Conservation (phyloP, 2,329 filamentous ascomycete species). For the Colletotrichum eremochloae region DNA sequence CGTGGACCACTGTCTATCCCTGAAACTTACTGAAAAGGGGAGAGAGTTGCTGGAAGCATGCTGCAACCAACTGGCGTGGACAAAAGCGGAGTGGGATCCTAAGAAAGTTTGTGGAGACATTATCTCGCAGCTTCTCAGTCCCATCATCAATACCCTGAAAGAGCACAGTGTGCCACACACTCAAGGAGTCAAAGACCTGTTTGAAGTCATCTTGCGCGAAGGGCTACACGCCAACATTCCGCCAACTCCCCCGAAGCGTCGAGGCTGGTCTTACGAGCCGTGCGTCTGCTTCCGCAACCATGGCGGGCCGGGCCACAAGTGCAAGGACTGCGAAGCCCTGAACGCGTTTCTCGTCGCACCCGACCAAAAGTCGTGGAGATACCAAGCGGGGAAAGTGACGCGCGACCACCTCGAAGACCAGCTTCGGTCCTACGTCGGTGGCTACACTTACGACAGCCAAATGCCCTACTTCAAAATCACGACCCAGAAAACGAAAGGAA, state of each 20-base stretch:
- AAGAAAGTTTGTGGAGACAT: background rate
- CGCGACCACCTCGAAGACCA: background rate
- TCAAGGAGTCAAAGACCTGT: background rate
- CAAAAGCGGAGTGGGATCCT: background rate
- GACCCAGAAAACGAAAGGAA: background rate
- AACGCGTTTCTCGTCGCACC: constrained; percentile 1
- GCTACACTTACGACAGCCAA: background rate
- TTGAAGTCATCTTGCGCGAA: background rate
- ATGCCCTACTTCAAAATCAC: background rate
- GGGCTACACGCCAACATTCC: background rate
- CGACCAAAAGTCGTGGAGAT: constrained; percentile 1
- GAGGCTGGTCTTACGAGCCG: constrained; percentile 1
- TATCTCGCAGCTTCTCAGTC: background rate
- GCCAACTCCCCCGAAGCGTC: background rate
- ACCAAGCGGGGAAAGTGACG: background rate
- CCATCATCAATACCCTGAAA: background rate
- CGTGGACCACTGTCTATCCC: background rate
- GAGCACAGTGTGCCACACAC: background rate
- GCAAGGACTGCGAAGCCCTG: background rate
- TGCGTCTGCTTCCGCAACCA: background rate
- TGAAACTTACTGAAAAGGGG: background rate
- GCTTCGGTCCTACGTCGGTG: background rate
- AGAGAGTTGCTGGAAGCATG: constrained; percentile 5
- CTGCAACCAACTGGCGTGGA: background rate
- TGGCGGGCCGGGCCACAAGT: background rate